Percentiles rank a stretch among this genome's conserved stretches.
phyloP scores from a whole-genome alignment of 2,329 filamentous ascomycete species.

The Colletotrichum liaoningense region DNA sequence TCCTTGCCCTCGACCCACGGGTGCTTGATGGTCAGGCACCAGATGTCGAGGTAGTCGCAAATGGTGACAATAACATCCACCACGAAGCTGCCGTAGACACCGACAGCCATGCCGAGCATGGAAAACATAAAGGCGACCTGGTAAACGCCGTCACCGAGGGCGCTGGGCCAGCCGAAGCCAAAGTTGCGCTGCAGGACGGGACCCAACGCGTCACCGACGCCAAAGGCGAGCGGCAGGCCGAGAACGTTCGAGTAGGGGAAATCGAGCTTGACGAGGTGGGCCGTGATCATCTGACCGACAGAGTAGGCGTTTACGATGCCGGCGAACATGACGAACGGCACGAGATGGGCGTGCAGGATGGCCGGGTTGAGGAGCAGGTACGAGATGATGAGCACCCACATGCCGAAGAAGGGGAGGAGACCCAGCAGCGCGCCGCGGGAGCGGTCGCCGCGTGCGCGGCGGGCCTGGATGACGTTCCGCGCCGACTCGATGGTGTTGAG shows the following conservation, averaged over 20 bases:
- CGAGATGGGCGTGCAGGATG: constrained; percentile 84
- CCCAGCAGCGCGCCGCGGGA: constrained; percentile 82
- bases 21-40: constrained; percentile 98
- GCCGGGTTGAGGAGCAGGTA: constrained; percentile 89
- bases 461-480: constrained; percentile 85
- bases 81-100: constrained; percentile 97
- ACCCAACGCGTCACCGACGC: constrained; percentile 83
- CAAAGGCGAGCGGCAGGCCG: constrained; percentile 79
- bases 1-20: constrained; percentile 61
- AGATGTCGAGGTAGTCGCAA: constrained; percentile 98
- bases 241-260: constrained; percentile 95
- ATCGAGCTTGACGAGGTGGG: constrained; percentile 85
- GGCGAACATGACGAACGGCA: constrained; percentile 90
- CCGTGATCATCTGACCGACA: constrained; percentile 95
- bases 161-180: constrained; percentile 80
- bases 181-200: constrained; percentile 70
- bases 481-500: constrained; percentile 87
- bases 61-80: constrained; percentile 98
- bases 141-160: constrained; percentile 81
- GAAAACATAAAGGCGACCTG: constrained; percentile 92
- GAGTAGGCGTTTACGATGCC: constrained; percentile 94
- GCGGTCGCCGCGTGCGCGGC: constrained; percentile 78
- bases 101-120: constrained; percentile 85
- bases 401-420: constrained; percentile 81
- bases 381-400: constrained; percentile 80